A percentile compares a stretch with the other conserved stretches of the same genome.
These are phyloP conservation scores for Bassia scoparia DNA, from an alignment of 148 eudicot genomes.

Conservation along the genomic window DNA sequence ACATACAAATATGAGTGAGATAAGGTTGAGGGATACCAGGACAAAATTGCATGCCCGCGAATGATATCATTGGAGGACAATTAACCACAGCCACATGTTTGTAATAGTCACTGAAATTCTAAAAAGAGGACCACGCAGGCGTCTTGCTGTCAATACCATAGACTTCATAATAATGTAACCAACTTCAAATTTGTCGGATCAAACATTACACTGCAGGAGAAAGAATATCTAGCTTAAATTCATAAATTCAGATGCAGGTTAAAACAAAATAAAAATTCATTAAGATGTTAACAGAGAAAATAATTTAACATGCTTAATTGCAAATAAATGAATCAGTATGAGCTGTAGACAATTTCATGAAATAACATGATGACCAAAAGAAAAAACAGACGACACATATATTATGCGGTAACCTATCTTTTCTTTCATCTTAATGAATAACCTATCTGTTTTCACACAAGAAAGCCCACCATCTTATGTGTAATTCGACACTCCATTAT, in stretches of 20 bases:
- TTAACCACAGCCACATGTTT: slow-evolving; percentile 59
- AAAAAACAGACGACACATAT: not conserved
- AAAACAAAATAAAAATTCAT: not conserved
- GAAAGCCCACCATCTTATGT: not conserved
- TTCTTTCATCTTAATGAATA: slow-evolving; percentile 1
- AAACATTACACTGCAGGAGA: slow-evolving; percentile 62
- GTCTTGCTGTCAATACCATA: slow-evolving; percentile 79
- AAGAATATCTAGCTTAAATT: not conserved
- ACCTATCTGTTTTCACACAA: not conserved
- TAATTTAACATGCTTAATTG: not conserved
- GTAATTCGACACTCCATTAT: not conserved
- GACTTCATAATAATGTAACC: slow-evolving; percentile 80
- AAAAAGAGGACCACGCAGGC: slow-evolving; percentile 95
- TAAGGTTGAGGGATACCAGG: slow-evolving; percentile 49
- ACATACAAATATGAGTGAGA: not conserved
- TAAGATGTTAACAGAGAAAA: not conserved
- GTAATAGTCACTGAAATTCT: slow-evolving; percentile 87
- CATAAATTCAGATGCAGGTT: not conserved
- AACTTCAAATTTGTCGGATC: slow-evolving; percentile 78
- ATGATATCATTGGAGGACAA: slow-evolving; percentile 66
- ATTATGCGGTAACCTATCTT: not conserved
- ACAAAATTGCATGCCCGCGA: slow-evolving; percentile 60
- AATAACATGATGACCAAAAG: not conserved
- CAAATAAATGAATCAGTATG: not conserved
- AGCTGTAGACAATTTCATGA: not conserved